phyloP scores from a whole-genome alignment of 345 rosid genomes.

The Dipteronia dyeriana region DNA sequence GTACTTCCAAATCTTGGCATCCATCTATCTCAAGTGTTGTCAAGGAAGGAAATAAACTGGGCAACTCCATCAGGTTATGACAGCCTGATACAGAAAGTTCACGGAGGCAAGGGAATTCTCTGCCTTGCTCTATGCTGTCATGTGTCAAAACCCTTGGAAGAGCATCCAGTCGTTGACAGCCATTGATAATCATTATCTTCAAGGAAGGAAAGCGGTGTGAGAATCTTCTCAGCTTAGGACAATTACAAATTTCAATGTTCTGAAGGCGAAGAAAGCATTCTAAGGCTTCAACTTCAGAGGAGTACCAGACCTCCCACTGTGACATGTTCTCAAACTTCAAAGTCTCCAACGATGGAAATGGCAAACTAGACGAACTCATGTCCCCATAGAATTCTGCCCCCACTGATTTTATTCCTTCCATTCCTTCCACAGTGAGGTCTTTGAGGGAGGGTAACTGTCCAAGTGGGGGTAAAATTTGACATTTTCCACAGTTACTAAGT shows the following conservation, averaged over 20 bases:
- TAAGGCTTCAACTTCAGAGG: background rate
- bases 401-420: constrained; percentile 15
- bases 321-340: constrained; percentile 22
- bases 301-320: constrained; percentile 14
- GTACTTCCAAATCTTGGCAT: constrained; percentile 17
- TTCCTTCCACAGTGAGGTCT: constrained; percentile 6
- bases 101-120: constrained; percentile 11
- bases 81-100: constrained; percentile 3
- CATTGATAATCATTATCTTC: background rate
- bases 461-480: constrained; percentile 12
- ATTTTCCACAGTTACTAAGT: constrained; percentile 7
- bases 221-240: constrained; percentile 8
- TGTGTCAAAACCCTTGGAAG: background rate
- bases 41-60: constrained; percentile 9
- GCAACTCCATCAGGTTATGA: constrained; percentile 18
- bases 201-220: constrained; percentile 7
- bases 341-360: constrained; percentile 16
- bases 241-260: constrained; percentile 7
- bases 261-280: constrained; percentile 7
- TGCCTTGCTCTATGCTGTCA: constrained; percentile 1
- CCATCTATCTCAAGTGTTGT: constrained; percentile 2
- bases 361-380: background rate
- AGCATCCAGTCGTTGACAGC: constrained; percentile 7
- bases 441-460: constrained; percentile 9
- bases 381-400: constrained; percentile 14